Evolutionary conservation across 139 green algal species (phyloP).

Genomic region (Penium margaritaceum): DNA sequence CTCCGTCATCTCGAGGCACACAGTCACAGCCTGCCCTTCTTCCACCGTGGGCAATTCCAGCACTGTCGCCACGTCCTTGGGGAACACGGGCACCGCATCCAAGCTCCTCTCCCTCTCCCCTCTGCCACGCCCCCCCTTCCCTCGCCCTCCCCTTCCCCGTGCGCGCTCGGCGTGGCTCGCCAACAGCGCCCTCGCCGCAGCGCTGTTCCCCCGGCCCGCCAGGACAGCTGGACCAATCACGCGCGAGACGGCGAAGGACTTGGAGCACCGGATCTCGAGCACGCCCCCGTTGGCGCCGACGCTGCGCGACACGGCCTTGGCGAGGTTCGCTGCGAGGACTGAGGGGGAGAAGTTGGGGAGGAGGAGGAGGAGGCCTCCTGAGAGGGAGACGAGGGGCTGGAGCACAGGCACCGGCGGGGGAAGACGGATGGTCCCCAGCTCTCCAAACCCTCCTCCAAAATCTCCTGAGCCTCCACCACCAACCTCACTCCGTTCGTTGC

Average conservation of each 20-base stretch:
- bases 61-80: slow-evolving; percentile 9
- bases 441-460: no score
- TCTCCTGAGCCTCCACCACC: no score
- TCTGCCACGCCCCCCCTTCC: no score
- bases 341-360: slow-evolving; percentile 47
- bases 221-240: slow-evolving; percentile 36
- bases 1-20: slow-evolving; percentile 36
- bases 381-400: slow-evolving; percentile 23
- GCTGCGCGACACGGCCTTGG: slow-evolving; percentile 20
- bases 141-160: no score
- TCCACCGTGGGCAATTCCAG: slow-evolving; percentile 46
- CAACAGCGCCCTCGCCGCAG: no score
- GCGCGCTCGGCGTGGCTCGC: no score
- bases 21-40: slow-evolving; percentile 24
- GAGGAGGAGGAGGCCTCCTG: slow-evolving; percentile 44
- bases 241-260: slow-evolving; percentile 32
- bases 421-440: no score
- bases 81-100: no score
- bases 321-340: no score
- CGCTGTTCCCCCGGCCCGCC: no score
- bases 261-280: slow-evolving; percentile 45
- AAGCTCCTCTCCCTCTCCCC: no score
- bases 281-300: slow-evolving; percentile 27
- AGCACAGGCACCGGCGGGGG: slow-evolving; percentile 45
- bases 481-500: no score